Conservation (phyloP, 257 asterid species). For the Salvia splendens region DNA sequence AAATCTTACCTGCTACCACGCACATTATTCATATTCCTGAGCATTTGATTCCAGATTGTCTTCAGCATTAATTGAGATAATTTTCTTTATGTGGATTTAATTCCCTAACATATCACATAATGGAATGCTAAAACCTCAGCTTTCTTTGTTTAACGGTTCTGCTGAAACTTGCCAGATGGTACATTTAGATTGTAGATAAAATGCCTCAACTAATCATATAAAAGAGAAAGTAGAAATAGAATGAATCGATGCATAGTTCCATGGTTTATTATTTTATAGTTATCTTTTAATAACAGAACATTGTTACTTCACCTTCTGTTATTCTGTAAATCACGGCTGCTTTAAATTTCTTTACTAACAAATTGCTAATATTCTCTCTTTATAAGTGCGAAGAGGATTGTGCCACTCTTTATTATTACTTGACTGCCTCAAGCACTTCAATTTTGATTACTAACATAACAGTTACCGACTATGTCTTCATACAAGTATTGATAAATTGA, state of each 20-base stretch:
- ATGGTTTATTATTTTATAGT: background rate
- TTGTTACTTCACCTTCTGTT: conserved; percentile 17
- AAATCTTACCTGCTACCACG: background rate
- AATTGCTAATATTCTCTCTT: background rate
- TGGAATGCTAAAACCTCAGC: background rate
- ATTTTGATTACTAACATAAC: conserved; percentile 17
- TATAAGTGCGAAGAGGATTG: conserved; percentile 3
- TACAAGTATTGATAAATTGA: conserved; percentile 20
- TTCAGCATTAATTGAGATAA: background rate
- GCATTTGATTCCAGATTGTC: background rate
- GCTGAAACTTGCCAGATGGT: background rate
- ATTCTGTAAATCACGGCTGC: background rate
- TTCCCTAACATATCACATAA: background rate
- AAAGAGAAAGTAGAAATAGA: background rate
- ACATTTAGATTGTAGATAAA: background rate
- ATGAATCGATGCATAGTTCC: background rate
- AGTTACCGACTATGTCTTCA: conserved; percentile 1
- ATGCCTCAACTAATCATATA: background rate
- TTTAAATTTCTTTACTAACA: background rate
- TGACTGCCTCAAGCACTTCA: conserved; percentile 10
- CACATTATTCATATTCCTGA: background rate
- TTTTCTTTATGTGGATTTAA: background rate
- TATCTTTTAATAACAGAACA: conserved; percentile 10
- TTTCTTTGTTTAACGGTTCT: background rate
- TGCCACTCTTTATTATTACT: background rate